Evolutionary conservation across 352 stramenopile species (phyloP).

Genomic region (Globisporangium irregulare): DNA sequence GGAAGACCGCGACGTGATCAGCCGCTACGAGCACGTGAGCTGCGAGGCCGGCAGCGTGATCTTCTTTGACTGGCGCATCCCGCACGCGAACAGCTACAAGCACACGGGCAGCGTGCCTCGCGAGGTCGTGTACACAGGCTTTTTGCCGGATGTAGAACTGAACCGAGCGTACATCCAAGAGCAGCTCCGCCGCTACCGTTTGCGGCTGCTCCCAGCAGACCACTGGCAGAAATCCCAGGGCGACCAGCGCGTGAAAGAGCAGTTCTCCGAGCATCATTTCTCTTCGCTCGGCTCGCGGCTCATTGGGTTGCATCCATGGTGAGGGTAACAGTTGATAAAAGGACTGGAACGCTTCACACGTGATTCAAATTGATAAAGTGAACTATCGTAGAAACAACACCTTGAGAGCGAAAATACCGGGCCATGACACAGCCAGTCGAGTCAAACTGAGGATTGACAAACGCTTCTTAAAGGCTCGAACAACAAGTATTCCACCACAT

Average conservation of each 20-base stretch:
- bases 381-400: too few species aligned
- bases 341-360: background rate
- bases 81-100: conserved; percentile 86
- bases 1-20: conserved; percentile 76
- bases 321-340: background rate
- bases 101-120: conserved; percentile 56
- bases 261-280: conserved; percentile 68
- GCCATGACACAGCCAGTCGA: too few species aligned
- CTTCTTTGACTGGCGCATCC: conserved; percentile 87
- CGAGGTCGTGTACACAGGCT: conserved; percentile 85
- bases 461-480: too few species aligned
- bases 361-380: background rate
- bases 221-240: conserved; percentile 78
- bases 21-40: conserved; percentile 63
- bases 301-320: conserved; percentile 66
- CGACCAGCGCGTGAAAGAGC: conserved; percentile 50
- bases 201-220: conserved; percentile 57
- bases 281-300: conserved; percentile 56
- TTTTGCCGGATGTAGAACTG: conserved; percentile 66
- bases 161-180: conserved; percentile 73
- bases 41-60: conserved; percentile 73
- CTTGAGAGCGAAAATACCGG: too few species aligned
- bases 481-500: too few species aligned
- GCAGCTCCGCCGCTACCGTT: conserved; percentile 69
- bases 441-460: too few species aligned